Evolutionary conservation across 108 stramenopile species (phyloP).

Genomic region (Nitzschia inconspicua): DNA sequence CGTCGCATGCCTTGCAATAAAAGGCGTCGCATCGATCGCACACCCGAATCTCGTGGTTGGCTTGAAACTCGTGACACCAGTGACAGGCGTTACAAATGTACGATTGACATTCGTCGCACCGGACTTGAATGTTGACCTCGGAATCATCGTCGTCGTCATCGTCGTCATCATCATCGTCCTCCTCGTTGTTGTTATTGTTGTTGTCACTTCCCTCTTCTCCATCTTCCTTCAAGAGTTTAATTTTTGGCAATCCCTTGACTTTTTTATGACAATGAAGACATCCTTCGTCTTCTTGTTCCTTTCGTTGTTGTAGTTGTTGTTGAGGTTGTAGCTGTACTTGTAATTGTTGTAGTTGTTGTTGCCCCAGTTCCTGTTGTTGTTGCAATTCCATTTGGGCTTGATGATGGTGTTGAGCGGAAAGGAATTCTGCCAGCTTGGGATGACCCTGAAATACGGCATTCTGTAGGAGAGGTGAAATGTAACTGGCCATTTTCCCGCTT

Average conservation of each 20-base stretch:
- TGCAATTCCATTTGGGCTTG: not conserved
- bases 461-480: no score
- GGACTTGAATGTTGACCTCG: slow-evolving; percentile 61
- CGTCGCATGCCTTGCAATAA: slow-evolving; percentile 85
- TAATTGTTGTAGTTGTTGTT: not conserved
- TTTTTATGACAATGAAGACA: slow-evolving; percentile 34
- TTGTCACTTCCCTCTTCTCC: not conserved
- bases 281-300: slow-evolving; percentile 12
- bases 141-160: not conserved
- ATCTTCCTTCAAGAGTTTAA: slow-evolving; percentile 3
- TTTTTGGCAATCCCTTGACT: slow-evolving; percentile 1
- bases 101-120: slow-evolving; percentile 84
- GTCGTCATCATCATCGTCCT: not conserved
- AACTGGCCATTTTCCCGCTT: no score
- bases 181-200: not conserved
- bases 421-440: no score
- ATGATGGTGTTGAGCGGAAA: not conserved
- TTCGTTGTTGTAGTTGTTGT: slow-evolving; percentile 14
- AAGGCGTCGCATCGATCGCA: slow-evolving; percentile 93
- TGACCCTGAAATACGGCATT: no score
- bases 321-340: not conserved
- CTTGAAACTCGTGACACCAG: slow-evolving; percentile 94
- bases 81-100: slow-evolving; percentile 84
- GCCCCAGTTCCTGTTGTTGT: not conserved
- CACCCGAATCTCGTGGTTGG: slow-evolving; percentile 89